Percentiles rank a stretch among this genome's conserved stretches.
Evolutionary conservation across 2,329 filamentous ascomycete species (phyloP).

Genomic region (Huntiella moniliformis): DNA sequence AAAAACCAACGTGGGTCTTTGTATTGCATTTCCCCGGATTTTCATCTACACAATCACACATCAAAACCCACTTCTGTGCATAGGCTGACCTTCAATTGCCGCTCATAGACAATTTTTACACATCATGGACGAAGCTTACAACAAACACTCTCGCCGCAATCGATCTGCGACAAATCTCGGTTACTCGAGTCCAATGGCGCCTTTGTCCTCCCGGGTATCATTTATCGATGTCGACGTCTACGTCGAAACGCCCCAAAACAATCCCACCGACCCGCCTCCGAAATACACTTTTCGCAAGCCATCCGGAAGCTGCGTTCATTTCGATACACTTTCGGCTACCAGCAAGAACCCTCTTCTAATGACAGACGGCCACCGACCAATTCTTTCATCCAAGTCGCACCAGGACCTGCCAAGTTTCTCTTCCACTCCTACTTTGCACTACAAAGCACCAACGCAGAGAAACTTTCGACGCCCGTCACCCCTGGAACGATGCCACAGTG

Average conservation of each 20-base stretch:
- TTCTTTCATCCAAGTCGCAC: slow-evolving; percentile 35
- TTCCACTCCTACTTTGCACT: slow-evolving; percentile 18
- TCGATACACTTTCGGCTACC: not conserved
- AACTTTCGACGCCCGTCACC: slow-evolving; percentile 11
- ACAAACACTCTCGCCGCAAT: slow-evolving; percentile 40
- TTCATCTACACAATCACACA: too few relatives aligned
- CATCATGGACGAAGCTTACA: slow-evolving; percentile 41
- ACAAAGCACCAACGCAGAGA: slow-evolving; percentile 2
- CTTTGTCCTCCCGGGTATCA: slow-evolving; percentile 42
- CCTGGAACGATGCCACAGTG: slow-evolving; percentile 30
- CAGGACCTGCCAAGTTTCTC: slow-evolving; percentile 21
- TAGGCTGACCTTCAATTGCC: too few relatives aligned
- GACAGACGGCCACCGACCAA: slow-evolving; percentile 13
- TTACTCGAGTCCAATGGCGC: slow-evolving; percentile 43
- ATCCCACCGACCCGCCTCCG: too few relatives aligned
- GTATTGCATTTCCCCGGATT: too few relatives aligned
- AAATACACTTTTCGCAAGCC: too few relatives aligned
- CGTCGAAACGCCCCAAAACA: not conserved
- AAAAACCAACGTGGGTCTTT: too few relatives aligned
- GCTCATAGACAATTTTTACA: not conserved
- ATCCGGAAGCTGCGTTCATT: too few relatives aligned
- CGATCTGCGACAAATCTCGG: slow-evolving; percentile 37
- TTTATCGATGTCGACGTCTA: slow-evolving; percentile 24
- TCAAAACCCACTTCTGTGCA: too few relatives aligned
- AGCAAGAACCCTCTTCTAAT: slow-evolving; percentile 22